These are phyloP conservation scores for Venturiaceae sp. DNA, from an alignment of 2,329 filamentous ascomycete genomes.

Conservation along the genomic window DNA sequence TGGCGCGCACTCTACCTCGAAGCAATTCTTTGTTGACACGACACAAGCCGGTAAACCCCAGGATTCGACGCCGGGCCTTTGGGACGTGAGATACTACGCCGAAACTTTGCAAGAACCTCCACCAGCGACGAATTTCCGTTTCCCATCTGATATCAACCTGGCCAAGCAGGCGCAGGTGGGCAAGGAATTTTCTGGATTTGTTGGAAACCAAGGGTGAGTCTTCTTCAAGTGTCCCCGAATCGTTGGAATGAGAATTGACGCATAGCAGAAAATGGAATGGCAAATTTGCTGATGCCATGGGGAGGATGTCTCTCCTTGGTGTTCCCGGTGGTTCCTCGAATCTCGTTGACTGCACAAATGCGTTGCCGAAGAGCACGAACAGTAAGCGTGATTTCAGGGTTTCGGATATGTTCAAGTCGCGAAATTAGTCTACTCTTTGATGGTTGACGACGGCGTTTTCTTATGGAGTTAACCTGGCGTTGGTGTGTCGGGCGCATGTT, in stretches of 20 bases:
- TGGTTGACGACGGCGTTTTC: no score
- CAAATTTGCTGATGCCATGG: not conserved
- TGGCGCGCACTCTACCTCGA: constrained; percentile 42
- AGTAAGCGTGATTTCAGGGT: no score
- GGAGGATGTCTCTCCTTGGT: no score
- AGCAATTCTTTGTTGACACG: constrained; percentile 36
- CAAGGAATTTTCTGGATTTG: not conserved
- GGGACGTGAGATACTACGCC: constrained; percentile 15
- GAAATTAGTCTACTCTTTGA: no score
- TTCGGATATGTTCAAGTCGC: no score
- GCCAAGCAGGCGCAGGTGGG: constrained; percentile 18
- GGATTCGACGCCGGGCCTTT: constrained; percentile 10
- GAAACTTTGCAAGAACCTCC: constrained; percentile 17
- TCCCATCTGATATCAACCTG: constrained; percentile 21
- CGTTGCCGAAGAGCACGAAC: no score
- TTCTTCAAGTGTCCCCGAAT: not conserved
- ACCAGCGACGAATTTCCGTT: constrained; percentile 17
- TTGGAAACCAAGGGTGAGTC: not conserved
- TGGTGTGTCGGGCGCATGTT: no score
- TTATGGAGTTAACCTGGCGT: no score
- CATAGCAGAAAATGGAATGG: not conserved
- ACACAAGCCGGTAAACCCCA: constrained; percentile 12
- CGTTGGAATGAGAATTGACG: not conserved
- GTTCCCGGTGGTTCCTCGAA: no score
- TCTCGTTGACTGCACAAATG: no score